Conservation (phyloP, 495 filamentous ascomycete species). For the Lasiosphaeria ovina region DNA sequence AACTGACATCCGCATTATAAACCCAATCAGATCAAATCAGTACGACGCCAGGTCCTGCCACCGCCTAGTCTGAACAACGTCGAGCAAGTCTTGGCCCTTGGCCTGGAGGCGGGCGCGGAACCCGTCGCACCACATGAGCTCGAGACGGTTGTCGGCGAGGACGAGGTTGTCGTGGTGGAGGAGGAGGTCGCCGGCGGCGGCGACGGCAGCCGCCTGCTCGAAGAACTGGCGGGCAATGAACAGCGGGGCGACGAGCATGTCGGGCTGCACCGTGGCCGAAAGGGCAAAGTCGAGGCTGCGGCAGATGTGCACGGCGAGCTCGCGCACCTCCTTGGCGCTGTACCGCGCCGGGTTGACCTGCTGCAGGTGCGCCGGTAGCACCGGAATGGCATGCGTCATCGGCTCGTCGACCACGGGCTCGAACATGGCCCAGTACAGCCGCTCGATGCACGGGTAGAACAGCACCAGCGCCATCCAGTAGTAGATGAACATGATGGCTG, state of each 20-base stretch:
- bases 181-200: neutral
- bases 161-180: neutral
- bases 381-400: constrained; percentile 3
- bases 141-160: constrained; percentile 29
- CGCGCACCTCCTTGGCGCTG: constrained; percentile 23
- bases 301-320: constrained; percentile 36
- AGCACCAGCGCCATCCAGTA: constrained; percentile 42
- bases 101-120: constrained; percentile 28
- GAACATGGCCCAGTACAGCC: constrained; percentile 36
- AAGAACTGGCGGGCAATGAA: constrained; percentile 36
- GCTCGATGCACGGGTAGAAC: constrained; percentile 39
- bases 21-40: neutral
- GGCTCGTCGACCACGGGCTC: constrained; percentile 28
- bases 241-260: constrained; percentile 37
- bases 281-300: constrained; percentile 41
- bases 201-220: constrained; percentile 4
- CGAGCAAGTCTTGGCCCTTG: constrained; percentile 23
- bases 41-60: constrained; percentile 24
- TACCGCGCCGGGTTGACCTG: constrained; percentile 26
- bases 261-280: constrained; percentile 35
- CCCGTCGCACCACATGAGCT: constrained; percentile 43
- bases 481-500: constrained; percentile 38
- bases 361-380: constrained; percentile 21
- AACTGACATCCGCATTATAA: no score
- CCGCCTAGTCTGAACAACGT: constrained; percentile 17